Conservation (phyloP, 1,139 yeast species). For the Taiozyma onychis region DNA sequence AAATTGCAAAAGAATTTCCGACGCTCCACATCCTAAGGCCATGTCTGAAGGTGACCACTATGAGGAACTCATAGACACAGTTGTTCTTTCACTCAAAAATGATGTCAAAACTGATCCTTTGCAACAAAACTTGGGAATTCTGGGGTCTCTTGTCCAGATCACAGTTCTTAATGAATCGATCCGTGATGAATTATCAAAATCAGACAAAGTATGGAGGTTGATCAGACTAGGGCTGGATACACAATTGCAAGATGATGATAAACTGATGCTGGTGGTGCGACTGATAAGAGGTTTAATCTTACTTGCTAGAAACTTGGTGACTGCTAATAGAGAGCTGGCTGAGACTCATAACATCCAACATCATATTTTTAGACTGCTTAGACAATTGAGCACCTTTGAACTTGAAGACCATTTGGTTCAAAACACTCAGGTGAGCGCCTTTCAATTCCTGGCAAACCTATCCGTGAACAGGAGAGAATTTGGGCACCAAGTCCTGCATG, state of each 20-base stretch:
- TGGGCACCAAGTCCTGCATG: slow-evolving; percentile 4
- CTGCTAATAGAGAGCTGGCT: slow-evolving; percentile 25
- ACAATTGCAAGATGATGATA: slow-evolving; percentile 13
- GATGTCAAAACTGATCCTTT: background rate
- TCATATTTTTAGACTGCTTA: slow-evolving; percentile 8
- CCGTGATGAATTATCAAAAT: slow-evolving; percentile 9
- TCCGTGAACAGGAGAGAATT: slow-evolving; percentile 8
- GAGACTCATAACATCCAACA: slow-evolving; percentile 18
- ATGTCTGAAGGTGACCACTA: background rate
- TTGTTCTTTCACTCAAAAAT: slow-evolving; percentile 1
- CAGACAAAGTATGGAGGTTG: slow-evolving; percentile 13
- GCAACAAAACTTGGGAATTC: slow-evolving; percentile 1
- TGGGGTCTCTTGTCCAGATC: slow-evolving; percentile 7
- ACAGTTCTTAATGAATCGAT: slow-evolving; percentile 9
- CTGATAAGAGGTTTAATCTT: slow-evolving; percentile 30
- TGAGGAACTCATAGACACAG: background rate
- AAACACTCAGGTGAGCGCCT: slow-evolving; percentile 2
- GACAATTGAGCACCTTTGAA: slow-evolving; percentile 17
- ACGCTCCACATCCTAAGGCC: background rate
- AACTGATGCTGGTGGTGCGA: slow-evolving; percentile 7
- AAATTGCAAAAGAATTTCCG: background rate
- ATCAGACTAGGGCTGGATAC: slow-evolving; percentile 8
- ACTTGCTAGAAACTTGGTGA: slow-evolving; percentile 31
- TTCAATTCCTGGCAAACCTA: slow-evolving; percentile 17
- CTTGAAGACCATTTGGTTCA: slow-evolving; percentile 1